Conservation (phyloP, 2,329 filamentous ascomycete species). For the Bretziella fagacearum region DNA sequence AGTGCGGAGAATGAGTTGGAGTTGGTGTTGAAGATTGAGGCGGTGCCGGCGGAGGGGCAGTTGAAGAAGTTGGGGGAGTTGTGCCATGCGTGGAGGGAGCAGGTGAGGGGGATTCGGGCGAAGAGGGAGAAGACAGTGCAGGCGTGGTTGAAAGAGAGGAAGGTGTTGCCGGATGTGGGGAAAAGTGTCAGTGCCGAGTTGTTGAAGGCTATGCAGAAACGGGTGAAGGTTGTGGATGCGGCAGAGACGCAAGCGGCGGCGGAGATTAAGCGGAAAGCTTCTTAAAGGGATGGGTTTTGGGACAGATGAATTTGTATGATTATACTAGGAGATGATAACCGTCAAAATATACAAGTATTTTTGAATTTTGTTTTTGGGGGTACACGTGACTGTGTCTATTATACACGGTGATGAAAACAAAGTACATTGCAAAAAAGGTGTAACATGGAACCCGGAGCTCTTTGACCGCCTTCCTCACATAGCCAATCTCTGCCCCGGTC, state of each 20-base stretch:
- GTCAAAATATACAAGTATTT: not conserved
- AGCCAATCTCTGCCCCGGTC: not conserved
- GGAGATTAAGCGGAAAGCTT: slow-evolving; percentile 21
- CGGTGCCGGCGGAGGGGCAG: slow-evolving; percentile 32
- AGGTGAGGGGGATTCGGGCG: slow-evolving; percentile 30
- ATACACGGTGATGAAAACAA: slow-evolving; percentile 7
- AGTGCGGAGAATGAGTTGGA: slow-evolving; percentile 42
- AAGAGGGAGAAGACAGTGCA: slow-evolving; percentile 33
- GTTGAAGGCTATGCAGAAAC: slow-evolving; percentile 35
- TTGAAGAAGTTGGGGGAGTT: slow-evolving; percentile 27
- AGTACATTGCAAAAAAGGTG: slow-evolving; percentile 2
- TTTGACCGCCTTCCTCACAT: not conserved
- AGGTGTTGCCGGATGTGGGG: slow-evolving; percentile 31
- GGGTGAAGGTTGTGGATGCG: slow-evolving; percentile 32
- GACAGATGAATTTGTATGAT: not conserved
- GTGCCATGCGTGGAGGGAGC: slow-evolving; percentile 34
- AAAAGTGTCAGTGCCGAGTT: slow-evolving; percentile 30
- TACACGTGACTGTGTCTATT: slow-evolving; percentile 2
- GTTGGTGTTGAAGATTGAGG: slow-evolving; percentile 37
- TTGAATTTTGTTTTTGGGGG: not conserved
- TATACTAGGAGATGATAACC: not conserved
- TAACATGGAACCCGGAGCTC: slow-evolving; percentile 1
- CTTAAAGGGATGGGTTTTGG: not conserved
- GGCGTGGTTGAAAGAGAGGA: slow-evolving; percentile 30
- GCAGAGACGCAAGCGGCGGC: slow-evolving; percentile 33